Percentiles rank a stretch among this genome's conserved stretches.
phyloP scores from a whole-genome alignment of 305 asterid species.

The Andrographis paniculata region DNA sequence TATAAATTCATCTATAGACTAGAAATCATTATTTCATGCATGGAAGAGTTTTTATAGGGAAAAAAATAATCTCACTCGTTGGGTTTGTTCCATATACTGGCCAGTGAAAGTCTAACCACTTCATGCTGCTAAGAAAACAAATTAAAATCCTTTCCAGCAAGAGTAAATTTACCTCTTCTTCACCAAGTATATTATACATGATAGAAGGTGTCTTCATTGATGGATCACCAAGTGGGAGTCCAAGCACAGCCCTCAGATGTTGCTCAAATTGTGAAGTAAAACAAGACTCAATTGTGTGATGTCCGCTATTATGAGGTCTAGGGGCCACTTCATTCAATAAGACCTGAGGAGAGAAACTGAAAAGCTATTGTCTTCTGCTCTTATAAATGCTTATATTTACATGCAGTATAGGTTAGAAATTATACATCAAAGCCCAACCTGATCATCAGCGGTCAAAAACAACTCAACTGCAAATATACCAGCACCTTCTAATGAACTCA shows the following conservation, averaged over 20 bases:
- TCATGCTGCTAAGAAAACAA: not conserved
- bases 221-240: slow-evolving; percentile 96
- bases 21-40: not conserved
- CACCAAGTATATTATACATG: slow-evolving; percentile 91
- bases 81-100: not conserved
- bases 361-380: too few species aligned
- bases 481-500: slow-evolving; percentile 92
- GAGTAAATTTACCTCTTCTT: slow-evolving; percentile 55
- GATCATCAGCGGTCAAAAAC: slow-evolving; percentile 84
- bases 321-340: slow-evolving; percentile 96
- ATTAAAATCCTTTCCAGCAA: not conserved
- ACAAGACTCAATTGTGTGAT: slow-evolving; percentile 87
- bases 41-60: not conserved
- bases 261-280: slow-evolving; percentile 93
- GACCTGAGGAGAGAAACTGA: slow-evolving; percentile 52
- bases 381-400: not conserved
- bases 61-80: not conserved
- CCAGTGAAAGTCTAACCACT: not conserved
- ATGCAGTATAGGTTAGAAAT: slow-evolving; percentile 6
- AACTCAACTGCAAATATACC: slow-evolving; percentile 90
- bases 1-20: not conserved
- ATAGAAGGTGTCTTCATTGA: slow-evolving; percentile 79
- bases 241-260: slow-evolving; percentile 87
- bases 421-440: slow-evolving; percentile 38
- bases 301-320: slow-evolving; percentile 98